Evolutionary conservation across 495 filamentous ascomycete species (phyloP).

Genomic region (Xylaria intraflava): DNA sequence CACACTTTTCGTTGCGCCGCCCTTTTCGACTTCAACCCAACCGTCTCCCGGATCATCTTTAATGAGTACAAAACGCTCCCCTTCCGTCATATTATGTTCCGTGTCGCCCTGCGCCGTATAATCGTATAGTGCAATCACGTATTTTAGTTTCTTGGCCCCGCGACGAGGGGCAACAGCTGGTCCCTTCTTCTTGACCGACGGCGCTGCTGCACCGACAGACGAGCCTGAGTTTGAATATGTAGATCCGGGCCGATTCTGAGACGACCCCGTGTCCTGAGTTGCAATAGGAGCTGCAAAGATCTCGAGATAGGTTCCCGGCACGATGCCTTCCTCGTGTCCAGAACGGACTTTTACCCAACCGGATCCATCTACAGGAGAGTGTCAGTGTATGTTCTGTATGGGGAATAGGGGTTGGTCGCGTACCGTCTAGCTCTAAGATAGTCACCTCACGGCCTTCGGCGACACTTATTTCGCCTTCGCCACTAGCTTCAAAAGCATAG

Average conservation of each 20-base stretch:
- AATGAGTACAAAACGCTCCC: slow-evolving; percentile 84
- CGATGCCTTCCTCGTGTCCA: slow-evolving; percentile 67
- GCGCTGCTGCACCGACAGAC: slow-evolving; percentile 50
- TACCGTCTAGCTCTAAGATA: slow-evolving; percentile 86
- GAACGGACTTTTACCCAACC: slow-evolving; percentile 82
- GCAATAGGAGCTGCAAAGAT: slow-evolving; percentile 43
- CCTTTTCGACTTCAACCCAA: slow-evolving; percentile 93
- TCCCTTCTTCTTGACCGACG: slow-evolving; percentile 72
- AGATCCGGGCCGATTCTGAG: slow-evolving; percentile 49
- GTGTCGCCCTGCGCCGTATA: slow-evolving; percentile 79
- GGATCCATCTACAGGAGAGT: slow-evolving; percentile 59
- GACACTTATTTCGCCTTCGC: slow-evolving; percentile 73
- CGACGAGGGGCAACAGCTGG: slow-evolving; percentile 87
- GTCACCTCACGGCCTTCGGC: slow-evolving; percentile 67
- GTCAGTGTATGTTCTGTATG: slow-evolving; percentile 4
- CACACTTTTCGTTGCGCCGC: slow-evolving; percentile 84
- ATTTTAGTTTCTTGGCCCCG: slow-evolving; percentile 90
- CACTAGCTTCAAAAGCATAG: slow-evolving; percentile 73
- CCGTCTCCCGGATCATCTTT: slow-evolving; percentile 83
- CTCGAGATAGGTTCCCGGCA: slow-evolving; percentile 70
- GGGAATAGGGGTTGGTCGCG: slow-evolving; percentile 22
- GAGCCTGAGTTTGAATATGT: slow-evolving; percentile 77
- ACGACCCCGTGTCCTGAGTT: slow-evolving; percentile 47
- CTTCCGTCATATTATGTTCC: slow-evolving; percentile 85
- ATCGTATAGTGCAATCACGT: slow-evolving; percentile 89